phyloP scores from a whole-genome alignment of 495 filamentous ascomycete species.

The Lichina pygmaea region DNA sequence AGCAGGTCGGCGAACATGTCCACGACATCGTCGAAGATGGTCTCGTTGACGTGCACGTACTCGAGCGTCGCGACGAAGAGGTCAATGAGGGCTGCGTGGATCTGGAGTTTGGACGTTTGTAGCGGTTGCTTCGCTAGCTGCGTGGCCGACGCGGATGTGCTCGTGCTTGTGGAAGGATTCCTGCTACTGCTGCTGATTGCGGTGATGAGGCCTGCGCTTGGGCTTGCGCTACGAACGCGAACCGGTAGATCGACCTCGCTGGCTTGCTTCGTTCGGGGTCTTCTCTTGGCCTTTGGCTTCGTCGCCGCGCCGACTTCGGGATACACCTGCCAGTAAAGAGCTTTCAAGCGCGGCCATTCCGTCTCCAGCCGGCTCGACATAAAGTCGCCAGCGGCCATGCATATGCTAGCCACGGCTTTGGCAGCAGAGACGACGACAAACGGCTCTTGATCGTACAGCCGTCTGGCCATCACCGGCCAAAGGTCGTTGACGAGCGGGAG shows the following conservation, averaged over 20 bases:
- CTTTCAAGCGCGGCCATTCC: constrained; percentile 34
- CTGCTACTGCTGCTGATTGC: constrained; percentile 3
- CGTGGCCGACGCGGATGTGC: not conserved
- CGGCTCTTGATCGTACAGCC: constrained; percentile 47
- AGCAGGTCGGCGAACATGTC: constrained; percentile 26
- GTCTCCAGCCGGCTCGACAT: constrained; percentile 38
- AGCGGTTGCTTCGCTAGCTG: constrained; percentile 13
- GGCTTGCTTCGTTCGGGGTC: not conserved
- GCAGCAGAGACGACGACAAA: constrained; percentile 48
- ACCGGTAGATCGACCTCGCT: not conserved
- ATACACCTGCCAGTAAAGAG: constrained; percentile 2
- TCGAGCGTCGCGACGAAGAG: constrained; percentile 25
- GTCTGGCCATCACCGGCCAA: constrained; percentile 51
- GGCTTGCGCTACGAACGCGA: not conserved
- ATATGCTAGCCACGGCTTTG: constrained; percentile 33
- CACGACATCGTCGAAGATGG: constrained; percentile 41
- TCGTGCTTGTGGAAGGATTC: constrained; percentile 6
- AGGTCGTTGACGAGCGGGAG: constrained; percentile 70
- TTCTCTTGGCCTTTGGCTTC: not conserved
- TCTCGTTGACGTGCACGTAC: constrained; percentile 29
- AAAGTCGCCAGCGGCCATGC: constrained; percentile 50
- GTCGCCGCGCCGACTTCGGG: not conserved
- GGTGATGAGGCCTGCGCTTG: not conserved
- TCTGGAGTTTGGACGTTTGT: constrained; percentile 23
- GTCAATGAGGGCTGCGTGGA: constrained; percentile 29